Percentiles rank a stretch among this genome's conserved stretches.
These are phyloP conservation scores for Solanum hybrid DNA, from an alignment of 305 asterid genomes.

Conservation along the genomic window DNA sequence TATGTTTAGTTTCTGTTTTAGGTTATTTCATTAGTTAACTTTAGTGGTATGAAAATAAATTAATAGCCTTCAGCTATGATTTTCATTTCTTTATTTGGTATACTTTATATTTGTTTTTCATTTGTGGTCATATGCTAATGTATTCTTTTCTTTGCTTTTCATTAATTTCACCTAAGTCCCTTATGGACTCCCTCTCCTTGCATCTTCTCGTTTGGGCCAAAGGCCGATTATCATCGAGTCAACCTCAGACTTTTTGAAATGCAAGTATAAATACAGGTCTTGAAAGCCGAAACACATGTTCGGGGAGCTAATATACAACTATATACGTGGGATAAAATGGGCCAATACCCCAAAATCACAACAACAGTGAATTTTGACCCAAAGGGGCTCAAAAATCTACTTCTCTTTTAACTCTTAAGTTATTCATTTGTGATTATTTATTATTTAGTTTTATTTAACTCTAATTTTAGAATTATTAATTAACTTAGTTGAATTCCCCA, in stretches of 20 bases:
- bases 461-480: background rate
- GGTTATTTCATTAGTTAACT: background rate
- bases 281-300: background rate
- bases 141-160: background rate
- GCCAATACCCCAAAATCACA: background rate
- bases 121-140: background rate
- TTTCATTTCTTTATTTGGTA: background rate
- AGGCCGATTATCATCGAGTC: background rate
- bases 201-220: background rate
- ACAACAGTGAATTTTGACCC: background rate
- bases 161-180: background rate
- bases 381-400: background rate
- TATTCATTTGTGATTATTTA: background rate
- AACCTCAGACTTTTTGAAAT: background rate
- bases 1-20: background rate
- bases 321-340: background rate
- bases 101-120: no score
- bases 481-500: background rate
- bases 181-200: background rate
- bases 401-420: background rate
- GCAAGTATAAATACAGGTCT: background rate
- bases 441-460: no score
- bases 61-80: background rate
- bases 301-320: background rate
- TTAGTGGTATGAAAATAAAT: background rate